Evolutionary conservation across 257 asterid genomes (phyloP).

Genomic region (Solanum chilense): DNA sequence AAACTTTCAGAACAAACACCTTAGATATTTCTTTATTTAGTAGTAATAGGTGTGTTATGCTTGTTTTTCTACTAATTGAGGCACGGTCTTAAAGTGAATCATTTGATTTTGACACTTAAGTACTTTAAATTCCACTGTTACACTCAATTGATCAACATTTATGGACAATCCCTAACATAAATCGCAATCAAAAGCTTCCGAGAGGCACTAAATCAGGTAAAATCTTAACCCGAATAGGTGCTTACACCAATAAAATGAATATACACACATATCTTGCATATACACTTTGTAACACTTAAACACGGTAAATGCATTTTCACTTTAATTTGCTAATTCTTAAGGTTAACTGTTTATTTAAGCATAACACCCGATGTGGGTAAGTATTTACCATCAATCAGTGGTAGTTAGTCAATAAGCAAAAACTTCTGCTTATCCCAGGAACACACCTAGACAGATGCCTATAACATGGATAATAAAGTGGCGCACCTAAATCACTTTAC

Average conservation of each 20-base stretch:
- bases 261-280: not conserved
- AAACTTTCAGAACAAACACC: not conserved
- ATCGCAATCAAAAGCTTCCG: not conserved
- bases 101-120: not conserved
- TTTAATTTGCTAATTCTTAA: not conserved
- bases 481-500: not conserved
- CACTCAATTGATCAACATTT: not conserved
- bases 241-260: not conserved
- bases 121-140: not conserved
- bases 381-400: not conserved
- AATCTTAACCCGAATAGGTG: not conserved
- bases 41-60: not conserved
- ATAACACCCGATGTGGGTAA: not conserved
- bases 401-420: not conserved
- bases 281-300: not conserved
- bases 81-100: not conserved
- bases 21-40: not conserved
- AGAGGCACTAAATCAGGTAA: not conserved
- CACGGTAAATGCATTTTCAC: not conserved
- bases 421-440: not conserved
- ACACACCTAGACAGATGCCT: not conserved
- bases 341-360: not conserved
- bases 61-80: not conserved
- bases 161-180: not conserved
- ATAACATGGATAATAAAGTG: not conserved